Base-by-base conservation (phyloP, 768 basidiomycete species). In the Suillus paluster region DNA sequence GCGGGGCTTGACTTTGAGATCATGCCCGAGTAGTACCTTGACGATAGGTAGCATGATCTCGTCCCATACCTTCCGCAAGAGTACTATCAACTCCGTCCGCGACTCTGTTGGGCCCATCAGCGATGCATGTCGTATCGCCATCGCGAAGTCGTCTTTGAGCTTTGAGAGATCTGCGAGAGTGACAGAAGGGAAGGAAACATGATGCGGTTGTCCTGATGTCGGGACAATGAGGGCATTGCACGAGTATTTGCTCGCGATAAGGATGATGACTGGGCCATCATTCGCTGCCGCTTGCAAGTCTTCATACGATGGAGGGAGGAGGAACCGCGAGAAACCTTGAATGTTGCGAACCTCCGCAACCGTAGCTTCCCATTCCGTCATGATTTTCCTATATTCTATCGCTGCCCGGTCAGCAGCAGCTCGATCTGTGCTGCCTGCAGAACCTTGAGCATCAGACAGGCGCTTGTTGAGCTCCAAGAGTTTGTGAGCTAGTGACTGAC, bases 261-360 rank as follows among this genome's bases (percentile, higher is more conserved):
- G 30, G 30, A 30, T 30, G 6, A 30, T 30, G 30, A 30, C 30
- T 30, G 30, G 30, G 30, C 30, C 69, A 9, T 66, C 45, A 12
- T 39, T n/a, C 1, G 69, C 68, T 12, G 70, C 69, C 6, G 30
- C n/a, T 19, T 33, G n/a, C 15, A 71, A 58, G 5, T 68, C 61
- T 5, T 25, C 23, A 15, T 66, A 62, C 12, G 44, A 52, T 5
- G 56, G 36, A 17, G 70, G 68, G 21, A 55, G 46, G 1, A 71
- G 56, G 48, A 70, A 70, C 5, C 34, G 23, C 4, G 67, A 60
- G 52, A 70, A 69, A 0, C 67, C 63, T 5, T 57, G 48, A 30
- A 63, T 15, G 3, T 34, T 25, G 23, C 70, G 41, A 3, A 66
- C 58, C 25, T 69, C 59, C 9, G 14, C 50, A 17, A 56, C 57